Base-by-base conservation (phyloP, 768 basidiomycete genomes). In the Neoboletus magnificus region DNA sequence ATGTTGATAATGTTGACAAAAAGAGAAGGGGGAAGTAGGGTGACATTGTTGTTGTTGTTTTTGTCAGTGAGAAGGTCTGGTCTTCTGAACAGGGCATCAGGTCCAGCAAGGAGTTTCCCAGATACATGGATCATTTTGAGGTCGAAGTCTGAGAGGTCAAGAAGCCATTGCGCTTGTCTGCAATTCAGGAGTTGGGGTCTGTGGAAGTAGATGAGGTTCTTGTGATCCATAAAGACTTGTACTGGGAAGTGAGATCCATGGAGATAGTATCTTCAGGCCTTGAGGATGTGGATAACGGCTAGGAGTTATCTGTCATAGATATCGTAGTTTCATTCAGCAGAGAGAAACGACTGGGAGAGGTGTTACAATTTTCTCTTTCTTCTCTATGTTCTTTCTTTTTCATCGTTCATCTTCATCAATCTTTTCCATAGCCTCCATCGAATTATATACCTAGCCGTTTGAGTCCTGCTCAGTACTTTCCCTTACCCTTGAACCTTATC, bases 81-180 rank as follows among this genome's bases (percentile, higher is more conserved):
- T 0, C 2, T 4, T 0, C 5, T 5, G 7, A 3, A 23, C 1
- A 23, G 22, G 1, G 22, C 13, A 4, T 23, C 8, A 0, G 22
- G 22, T 0, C 6, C 22, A 0, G 41, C 3, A 1, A 41, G 41
- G 1, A 15, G 15, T 0, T 1, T 0, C 0, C 22, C 13, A 1
- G 22, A 13, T 1, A 41, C 7, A 1, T 23, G 22, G 41, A 15
- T 15, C 3, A 41, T 22, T 4, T 41, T 23, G 0, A 41, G 7
- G 1, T 41, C 13, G 5, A 41, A 41, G 5, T 41, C 7, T 1
- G 41, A 4, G 10, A 39, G 37, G 2, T 39, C 10, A 0, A 39
- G 4, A 4, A 39, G 37, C n/a, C 11, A 20, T 0, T 6, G 8
- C 0, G 41, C 22, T 4, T 41, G 41, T 0, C 22, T 0, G 5